These are phyloP conservation scores for Nannochloris sp. DNA, from an alignment of 139 green algal genomes.

Conservation along the genomic window DNA sequence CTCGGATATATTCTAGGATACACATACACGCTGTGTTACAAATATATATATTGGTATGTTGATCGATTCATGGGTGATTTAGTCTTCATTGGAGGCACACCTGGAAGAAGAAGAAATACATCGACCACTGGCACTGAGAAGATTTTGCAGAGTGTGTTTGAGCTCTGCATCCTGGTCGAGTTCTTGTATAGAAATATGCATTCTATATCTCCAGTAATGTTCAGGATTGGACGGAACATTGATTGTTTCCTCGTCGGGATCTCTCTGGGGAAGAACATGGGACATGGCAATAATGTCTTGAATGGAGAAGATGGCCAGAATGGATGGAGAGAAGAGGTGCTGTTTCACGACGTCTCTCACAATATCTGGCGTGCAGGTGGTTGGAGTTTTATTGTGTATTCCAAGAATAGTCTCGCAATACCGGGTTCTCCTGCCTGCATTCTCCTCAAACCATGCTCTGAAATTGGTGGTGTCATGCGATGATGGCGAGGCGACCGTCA, in stretches of 20 bases:
- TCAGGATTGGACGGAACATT: conserved; percentile 89
- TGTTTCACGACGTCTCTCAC: conserved; percentile 69
- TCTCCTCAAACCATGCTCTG: conserved; percentile 78
- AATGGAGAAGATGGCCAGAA: conserved; percentile 81
- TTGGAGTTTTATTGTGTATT: conserved; percentile 17
- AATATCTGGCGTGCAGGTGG: conserved; percentile 65
- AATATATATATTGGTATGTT: too few species aligned
- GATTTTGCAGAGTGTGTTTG: neutral
- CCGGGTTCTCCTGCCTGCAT: conserved; percentile 52
- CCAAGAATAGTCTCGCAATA: conserved; percentile 52
- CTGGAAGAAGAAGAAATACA: too few species aligned
- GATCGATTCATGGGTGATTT: too few species aligned
- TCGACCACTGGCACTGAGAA: neutral
- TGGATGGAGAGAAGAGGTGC: conserved; percentile 65
- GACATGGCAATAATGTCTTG: conserved; percentile 64
- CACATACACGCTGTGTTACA: too few species aligned
- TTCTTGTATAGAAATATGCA: conserved; percentile 51
- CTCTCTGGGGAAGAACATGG: conserved; percentile 16
- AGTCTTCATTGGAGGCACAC: too few species aligned
- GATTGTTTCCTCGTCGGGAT: conserved; percentile 79
- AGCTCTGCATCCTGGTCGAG: conserved; percentile 33
- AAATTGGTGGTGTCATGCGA: conserved; percentile 88
- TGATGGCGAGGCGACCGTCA: conserved; percentile 75
- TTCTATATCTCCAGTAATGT: conserved; percentile 86
- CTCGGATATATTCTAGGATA: too few species aligned